A percentile compares a stretch with the other conserved stretches of the same genome.
Conservation (phyloP, 768 basidiomycete genomes). For the Podaxis pistillaris region DNA sequence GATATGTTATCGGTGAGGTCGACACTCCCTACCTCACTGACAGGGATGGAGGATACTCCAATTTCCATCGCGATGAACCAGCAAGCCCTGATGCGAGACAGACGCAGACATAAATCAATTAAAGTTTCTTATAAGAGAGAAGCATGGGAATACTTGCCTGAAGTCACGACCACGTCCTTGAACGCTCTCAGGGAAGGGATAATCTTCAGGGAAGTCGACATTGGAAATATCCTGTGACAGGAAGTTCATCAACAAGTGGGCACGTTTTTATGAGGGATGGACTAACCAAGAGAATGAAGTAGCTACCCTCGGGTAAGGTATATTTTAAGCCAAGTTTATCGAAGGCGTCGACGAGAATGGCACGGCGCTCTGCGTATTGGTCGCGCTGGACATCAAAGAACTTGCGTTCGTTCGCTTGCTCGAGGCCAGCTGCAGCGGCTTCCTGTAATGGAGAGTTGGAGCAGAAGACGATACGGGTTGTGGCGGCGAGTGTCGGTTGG, state of each 20-base stretch:
- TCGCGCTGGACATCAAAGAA: constrained; percentile 77
- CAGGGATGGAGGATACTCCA: constrained; percentile 91
- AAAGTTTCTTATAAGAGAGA: background rate
- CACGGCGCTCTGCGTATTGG: constrained; percentile 81
- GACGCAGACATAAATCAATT: background rate
- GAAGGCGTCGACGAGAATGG: constrained; percentile 74
- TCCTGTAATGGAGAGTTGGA: constrained; percentile 94
- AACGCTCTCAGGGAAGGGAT: constrained; percentile 75
- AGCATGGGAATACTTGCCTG: constrained; percentile 39
- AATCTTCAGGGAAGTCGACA: constrained; percentile 80
- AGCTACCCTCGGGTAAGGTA: constrained; percentile 85
- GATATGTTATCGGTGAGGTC: background rate
- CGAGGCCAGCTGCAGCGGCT: constrained; percentile 87
- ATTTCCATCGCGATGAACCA: constrained; percentile 94
- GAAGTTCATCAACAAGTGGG: background rate
- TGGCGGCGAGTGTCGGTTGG: constrained; percentile 82
- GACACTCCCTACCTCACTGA: constrained; percentile 74
- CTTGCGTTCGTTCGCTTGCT: constrained; percentile 63
- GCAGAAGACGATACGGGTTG: constrained; percentile 94
- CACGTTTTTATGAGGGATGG: background rate
- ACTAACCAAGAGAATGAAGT: constrained; percentile 83
- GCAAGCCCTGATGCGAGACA: constrained; percentile 55
- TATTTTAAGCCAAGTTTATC: constrained; percentile 83
- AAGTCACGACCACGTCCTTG: constrained; percentile 86
- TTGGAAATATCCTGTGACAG: constrained; percentile 63